Evolutionary conservation across 2,329 filamentous ascomycete species (phyloP).

Genomic region (Colletotrichum cuscutae): DNA sequence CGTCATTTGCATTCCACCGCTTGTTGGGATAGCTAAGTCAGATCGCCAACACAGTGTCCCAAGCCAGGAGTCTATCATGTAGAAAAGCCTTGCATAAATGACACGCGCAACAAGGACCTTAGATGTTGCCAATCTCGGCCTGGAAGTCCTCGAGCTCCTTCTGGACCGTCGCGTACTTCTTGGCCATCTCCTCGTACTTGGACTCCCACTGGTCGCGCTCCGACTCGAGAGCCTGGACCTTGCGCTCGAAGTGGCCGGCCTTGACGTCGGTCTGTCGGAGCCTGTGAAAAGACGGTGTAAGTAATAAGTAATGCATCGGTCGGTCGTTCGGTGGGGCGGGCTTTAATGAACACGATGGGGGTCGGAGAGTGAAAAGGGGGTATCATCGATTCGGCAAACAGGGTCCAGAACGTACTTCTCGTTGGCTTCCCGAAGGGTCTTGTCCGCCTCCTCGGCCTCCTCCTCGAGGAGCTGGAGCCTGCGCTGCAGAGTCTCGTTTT

Average conservation of each 20-base stretch:
- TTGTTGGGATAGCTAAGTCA: constrained; percentile 25
- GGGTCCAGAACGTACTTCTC: constrained; percentile 81
- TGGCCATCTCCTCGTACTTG: constrained; percentile 97
- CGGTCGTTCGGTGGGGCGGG: constrained; percentile 18
- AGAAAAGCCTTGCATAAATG: constrained; percentile 20
- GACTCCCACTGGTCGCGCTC: constrained; percentile 93
- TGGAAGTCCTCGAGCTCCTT: constrained; percentile 94
- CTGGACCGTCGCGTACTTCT: constrained; percentile 86
- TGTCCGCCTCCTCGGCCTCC: constrained; percentile 96
- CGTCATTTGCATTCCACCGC: constrained; percentile 29
- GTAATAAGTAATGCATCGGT: constrained; percentile 27
- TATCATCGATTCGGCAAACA: constrained; percentile 21
- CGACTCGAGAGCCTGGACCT: constrained; percentile 95
- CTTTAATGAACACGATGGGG: constrained; percentile 26
- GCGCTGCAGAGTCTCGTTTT: constrained; percentile 92
- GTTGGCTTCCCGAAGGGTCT: constrained; percentile 95
- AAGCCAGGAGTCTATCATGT: constrained; percentile 29
- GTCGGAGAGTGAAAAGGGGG: constrained; percentile 13
- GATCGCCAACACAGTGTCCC: constrained; percentile 29
- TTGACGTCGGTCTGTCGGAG: constrained; percentile 99
- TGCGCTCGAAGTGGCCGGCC: constrained; percentile 98
- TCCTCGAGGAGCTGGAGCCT: constrained; percentile 97
- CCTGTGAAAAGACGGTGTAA: constrained; percentile 59
- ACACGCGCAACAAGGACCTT: constrained; percentile 47
- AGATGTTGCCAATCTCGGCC: constrained; percentile 93